Base-by-base conservation (phyloP, 352 stramenopile genomes). In the Globisporangium viniferum region DNA sequence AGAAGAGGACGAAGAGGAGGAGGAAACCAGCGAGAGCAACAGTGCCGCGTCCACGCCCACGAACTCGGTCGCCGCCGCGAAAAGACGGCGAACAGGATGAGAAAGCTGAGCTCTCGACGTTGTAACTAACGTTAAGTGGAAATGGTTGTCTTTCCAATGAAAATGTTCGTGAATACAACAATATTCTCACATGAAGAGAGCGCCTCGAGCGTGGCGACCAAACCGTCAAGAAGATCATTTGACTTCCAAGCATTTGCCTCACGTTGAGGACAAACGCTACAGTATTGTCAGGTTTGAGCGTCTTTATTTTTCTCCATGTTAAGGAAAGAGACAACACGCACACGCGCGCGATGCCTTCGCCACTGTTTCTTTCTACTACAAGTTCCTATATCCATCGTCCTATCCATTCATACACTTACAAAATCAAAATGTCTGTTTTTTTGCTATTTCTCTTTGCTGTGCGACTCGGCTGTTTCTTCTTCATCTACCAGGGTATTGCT, bases 21-120 rank as follows among this genome's bases (percentile, higher is more conserved):
- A 69, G 2, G 66, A 71, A 51, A 73, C 66, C n/a, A 73, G 70
- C 67, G 67, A 75, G 67, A 72, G 70, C 46, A 75, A 63, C 60
- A 75, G 70, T 61, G 67, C 70, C 9, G 68, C 66, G 48, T 68
- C 51, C 20, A 73, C 70, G 18, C 66, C 62, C 36, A 72, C 70
- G n/a, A 63, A 66, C 48, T 39, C 70, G 6, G 44, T 54, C 55
- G 61, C 67, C 3, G 53, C 51, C 27, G 58, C 35, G 55, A 75
- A 75, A 33, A 59, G 67, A 29, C 70, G 70, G 41, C 66, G 67
- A 22, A 56, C 44, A 24, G 64, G 36, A 22, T 71, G 44, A 68
- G 20, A n/a, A 46, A 29, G 2, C 6, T 31, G 29, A 31, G 29
- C 29, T 31, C 29, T 31, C 29, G 29, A 31, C 1, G 29, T 31